phyloP scores from a whole-genome alignment of 768 basidiomycete genomes.

The Boletus subparvulus region DNA sequence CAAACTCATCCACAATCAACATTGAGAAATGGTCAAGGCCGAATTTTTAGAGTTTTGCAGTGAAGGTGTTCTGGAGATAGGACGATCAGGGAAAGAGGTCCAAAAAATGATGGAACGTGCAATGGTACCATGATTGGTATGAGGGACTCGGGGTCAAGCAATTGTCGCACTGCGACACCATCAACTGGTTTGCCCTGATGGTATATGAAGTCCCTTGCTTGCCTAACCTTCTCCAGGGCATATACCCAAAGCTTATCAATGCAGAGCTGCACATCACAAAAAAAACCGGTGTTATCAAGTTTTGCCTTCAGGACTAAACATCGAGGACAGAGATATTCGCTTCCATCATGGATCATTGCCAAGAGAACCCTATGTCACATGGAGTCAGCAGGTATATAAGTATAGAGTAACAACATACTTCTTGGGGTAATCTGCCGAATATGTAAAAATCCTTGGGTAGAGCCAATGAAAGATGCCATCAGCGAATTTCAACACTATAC shows the following conservation, averaged over 20 bases:
- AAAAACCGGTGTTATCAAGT: neutral
- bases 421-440: neutral
- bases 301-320: neutral
- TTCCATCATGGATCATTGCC: neutral
- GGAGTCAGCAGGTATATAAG: neutral
- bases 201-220: neutral
- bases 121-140: neutral
- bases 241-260: neutral
- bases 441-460: neutral
- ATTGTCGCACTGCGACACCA: neutral
- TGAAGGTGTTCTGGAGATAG: constrained; percentile 35
- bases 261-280: constrained; percentile 17
- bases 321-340: neutral
- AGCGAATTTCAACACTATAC: neutral
- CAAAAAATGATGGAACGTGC: neutral
- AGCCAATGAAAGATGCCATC: neutral
- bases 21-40: constrained; percentile 26
- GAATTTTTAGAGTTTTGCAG: constrained; percentile 8
- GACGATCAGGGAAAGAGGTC: neutral
- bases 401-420: neutral
- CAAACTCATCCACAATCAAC: constrained; percentile 36
- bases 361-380: constrained; percentile 23
- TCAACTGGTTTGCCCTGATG: neutral
- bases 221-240: neutral
- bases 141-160: neutral